Base-by-base conservation (phyloP, 352 stramenopile genomes). In the Phytophthora fragariaefolia region DNA sequence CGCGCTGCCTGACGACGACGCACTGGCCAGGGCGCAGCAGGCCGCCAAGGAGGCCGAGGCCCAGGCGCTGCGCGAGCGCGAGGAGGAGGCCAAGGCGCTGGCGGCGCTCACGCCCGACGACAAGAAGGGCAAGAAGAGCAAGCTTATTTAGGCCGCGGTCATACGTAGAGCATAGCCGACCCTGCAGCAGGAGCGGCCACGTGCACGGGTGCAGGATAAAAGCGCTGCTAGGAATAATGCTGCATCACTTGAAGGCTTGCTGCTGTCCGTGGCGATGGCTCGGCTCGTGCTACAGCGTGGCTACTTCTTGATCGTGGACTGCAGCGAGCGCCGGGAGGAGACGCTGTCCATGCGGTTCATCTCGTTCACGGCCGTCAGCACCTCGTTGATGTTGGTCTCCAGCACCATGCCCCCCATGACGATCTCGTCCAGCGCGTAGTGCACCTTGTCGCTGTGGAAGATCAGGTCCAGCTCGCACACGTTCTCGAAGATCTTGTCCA, bases 401-500 rank as follows among this genome's bases (percentile, higher is more conserved):
- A 99, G 84, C 46, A 99, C 98, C 97, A 99, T 99, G 27, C 98
- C 97, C 13, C 95, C 98, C 97, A 99, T 99, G 42, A 99, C 97
- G 70, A 99, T 99, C 82, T 99, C 98, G 83, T 99, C 98, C 54
- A 99, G 82, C 45, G 99, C 93, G 71, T 98, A 98, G 67, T 98
- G 92, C 23, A 98, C 83, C 66, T 98, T 97, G 90, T 99, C 97
- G 45, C 93, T 98, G 83, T 99, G 97, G 83, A 99, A 99, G 73
- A 99, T 99, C 32, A 99, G 85, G 71, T 99, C 97, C 47, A 99
- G 85, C 82, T 99, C 98, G 82, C 98, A 99, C 18, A 99, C 98
- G 85, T 99, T 99, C 71, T 99, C 97, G 77, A 99, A 99, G 74
- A 97, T 98, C 80, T 99, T 99, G 85, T 99, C 94, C 51, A 98